These are phyloP conservation scores for Cylindrodendrum hubeiense DNA, from an alignment of 2,329 filamentous ascomycete genomes.

Conservation along the genomic window DNA sequence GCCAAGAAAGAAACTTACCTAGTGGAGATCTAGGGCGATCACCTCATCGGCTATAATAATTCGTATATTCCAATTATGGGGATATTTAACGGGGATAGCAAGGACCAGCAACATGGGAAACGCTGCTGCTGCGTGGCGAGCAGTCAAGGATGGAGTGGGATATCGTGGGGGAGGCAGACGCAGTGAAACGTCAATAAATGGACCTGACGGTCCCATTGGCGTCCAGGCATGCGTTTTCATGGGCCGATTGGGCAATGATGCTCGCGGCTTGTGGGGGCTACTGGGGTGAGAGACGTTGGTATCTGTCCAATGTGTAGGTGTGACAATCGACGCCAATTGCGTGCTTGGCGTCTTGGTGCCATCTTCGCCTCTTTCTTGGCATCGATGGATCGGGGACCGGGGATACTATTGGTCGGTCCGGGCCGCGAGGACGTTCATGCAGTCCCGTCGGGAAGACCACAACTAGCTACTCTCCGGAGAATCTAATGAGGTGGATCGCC, in stretches of 20 bases:
- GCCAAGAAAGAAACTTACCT: neutral
- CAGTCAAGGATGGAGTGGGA: neutral
- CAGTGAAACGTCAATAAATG: neutral
- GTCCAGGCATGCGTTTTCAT: neutral
- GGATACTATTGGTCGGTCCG: neutral
- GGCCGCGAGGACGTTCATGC: constrained; percentile 20
- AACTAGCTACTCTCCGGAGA: no score
- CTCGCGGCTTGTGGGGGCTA: no score
- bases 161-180: constrained; percentile 2
- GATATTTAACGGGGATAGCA: no score
- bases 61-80: neutral
- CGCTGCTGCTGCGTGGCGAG: neutral
- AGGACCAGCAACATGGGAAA: neutral
- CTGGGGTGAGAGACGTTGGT: no score
- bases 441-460: no score
- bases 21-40: neutral
- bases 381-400: neutral
- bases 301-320: neutral
- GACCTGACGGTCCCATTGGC: neutral
- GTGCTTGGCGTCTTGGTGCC: constrained; percentile 8
- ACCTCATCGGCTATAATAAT: constrained; percentile 13
- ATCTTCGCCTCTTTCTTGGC: neutral
- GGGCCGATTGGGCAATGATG: no score
- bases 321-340: constrained; percentile 13
- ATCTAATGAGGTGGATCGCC: no score